phyloP scores from a whole-genome alignment of 176 grass and related monocot genomes.

The Phoenix roebelenii region DNA sequence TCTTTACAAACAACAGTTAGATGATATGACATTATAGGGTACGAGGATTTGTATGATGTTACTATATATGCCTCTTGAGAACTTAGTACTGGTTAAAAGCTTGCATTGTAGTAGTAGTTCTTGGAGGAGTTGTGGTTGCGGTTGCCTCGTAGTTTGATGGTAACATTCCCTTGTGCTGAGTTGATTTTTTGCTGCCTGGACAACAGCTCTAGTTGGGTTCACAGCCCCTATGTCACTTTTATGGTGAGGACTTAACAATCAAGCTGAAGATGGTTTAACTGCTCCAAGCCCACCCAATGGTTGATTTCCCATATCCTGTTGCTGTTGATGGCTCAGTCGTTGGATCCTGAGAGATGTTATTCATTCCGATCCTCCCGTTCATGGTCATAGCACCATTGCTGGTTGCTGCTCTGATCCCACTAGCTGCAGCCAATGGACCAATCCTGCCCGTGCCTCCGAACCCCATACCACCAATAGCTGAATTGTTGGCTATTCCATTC shows the following conservation, averaged over 20 bases:
- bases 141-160: too few species aligned
- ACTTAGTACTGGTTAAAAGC: too few species aligned
- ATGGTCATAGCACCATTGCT: conserved; percentile 47
- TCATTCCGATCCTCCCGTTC: conserved; percentile 61
- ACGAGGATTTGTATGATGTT: too few species aligned
- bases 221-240: conserved; percentile 16
- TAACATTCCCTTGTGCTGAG: too few species aligned
- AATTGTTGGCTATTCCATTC: conserved; percentile 38
- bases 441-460: conserved; percentile 34
- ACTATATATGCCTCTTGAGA: too few species aligned
- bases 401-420: conserved; percentile 31
- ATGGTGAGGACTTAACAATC: conserved; percentile 81
- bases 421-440: conserved; percentile 20
- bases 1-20: too few species aligned
- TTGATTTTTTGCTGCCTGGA: too few species aligned
- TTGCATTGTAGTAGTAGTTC: too few species aligned
- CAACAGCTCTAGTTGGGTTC: not conserved
- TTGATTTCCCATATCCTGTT: conserved; percentile 73
- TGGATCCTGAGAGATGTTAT: conserved; percentile 56
- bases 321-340: conserved; percentile 46
- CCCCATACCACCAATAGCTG: conserved; percentile 43
- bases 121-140: too few species aligned
- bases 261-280: conserved; percentile 66
- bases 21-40: too few species aligned
- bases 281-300: conserved; percentile 62